Conservation (phyloP, 495 filamentous ascomycete genomes). For the Chaetomium tenue region DNA sequence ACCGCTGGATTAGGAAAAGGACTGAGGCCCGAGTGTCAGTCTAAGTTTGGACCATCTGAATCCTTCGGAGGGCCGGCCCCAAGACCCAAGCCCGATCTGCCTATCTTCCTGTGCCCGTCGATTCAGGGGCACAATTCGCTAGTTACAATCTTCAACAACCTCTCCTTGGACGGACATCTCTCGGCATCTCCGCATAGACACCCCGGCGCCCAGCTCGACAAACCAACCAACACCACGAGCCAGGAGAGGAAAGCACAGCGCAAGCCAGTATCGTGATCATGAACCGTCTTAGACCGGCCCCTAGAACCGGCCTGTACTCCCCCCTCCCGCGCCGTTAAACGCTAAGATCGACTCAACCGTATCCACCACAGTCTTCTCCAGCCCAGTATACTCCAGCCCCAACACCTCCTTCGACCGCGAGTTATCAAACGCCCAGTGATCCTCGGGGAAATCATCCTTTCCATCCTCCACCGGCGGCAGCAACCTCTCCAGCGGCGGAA, state of each 20-base stretch:
- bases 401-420: constrained; percentile 36
- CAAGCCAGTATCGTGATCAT: background rate
- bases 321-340: constrained; percentile 13
- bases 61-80: background rate
- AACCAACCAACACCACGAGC: background rate
- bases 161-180: too few relatives aligned
- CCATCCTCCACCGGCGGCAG: constrained; percentile 28
- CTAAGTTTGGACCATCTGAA: constrained; percentile 2
- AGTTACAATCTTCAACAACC: too few relatives aligned
- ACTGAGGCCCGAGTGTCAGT: background rate
- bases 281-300: background rate
- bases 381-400: constrained; percentile 40
- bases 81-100: background rate
- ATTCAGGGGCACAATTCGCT: background rate
- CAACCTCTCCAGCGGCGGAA: constrained; percentile 32
- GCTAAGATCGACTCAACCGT: constrained; percentile 37
- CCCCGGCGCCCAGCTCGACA: background rate
- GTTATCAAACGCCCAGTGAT: constrained; percentile 43
- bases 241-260: background rate
- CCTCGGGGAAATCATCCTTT: constrained; percentile 40
- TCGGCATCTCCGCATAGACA: too few relatives aligned
- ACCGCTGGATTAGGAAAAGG: background rate
- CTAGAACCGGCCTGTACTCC: background rate
- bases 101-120: background rate
- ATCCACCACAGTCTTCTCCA: constrained; percentile 43